Evolutionary conservation across 208 protist species (phyloP).

Genomic region (Leishmania amazonensis): DNA sequence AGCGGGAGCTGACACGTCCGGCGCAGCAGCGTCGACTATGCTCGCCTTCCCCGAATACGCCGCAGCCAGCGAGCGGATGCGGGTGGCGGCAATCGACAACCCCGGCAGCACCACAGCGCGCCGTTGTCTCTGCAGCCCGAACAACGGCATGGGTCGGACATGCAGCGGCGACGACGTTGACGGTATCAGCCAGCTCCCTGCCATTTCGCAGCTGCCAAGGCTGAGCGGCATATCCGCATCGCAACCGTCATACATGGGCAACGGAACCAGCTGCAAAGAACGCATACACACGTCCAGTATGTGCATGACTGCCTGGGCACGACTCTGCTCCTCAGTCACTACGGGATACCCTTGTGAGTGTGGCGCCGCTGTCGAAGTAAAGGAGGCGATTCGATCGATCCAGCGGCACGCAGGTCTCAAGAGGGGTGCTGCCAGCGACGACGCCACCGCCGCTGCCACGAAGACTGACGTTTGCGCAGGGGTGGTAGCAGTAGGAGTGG

Average conservation of each 20-base stretch:
- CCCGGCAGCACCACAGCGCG: slow-evolving; percentile 38
- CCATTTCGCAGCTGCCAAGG: slow-evolving; percentile 9
- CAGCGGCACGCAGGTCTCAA: slow-evolving; percentile 14
- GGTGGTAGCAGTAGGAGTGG: slow-evolving; percentile 4
- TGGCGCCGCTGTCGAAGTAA: background rate
- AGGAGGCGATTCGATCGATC: slow-evolving; percentile 6
- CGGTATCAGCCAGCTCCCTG: slow-evolving; percentile 30
- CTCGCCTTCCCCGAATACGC: background rate
- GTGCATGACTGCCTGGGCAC: slow-evolving; percentile 3
- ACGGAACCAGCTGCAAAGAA: slow-evolving; percentile 23
- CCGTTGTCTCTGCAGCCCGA: slow-evolving; percentile 9
- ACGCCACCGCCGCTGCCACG: slow-evolving; percentile 5
- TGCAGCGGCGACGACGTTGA: slow-evolving; percentile 10
- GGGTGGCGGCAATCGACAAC: slow-evolving; percentile 45
- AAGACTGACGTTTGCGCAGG: slow-evolving; percentile 14
- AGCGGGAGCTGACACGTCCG: slow-evolving; percentile 9
- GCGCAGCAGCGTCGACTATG: background rate
- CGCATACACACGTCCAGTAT: slow-evolving; percentile 20
- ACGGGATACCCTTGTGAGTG: background rate
- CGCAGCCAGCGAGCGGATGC: slow-evolving; percentile 23
- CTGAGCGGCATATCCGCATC: slow-evolving; percentile 16
- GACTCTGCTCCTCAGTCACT: background rate
- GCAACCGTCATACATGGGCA: slow-evolving; percentile 25
- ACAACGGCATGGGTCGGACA: background rate
- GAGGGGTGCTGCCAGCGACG: slow-evolving; percentile 5